Base-by-base conservation (phyloP, 2,329 filamentous ascomycete genomes). In the Fusarium heterosporum region DNA sequence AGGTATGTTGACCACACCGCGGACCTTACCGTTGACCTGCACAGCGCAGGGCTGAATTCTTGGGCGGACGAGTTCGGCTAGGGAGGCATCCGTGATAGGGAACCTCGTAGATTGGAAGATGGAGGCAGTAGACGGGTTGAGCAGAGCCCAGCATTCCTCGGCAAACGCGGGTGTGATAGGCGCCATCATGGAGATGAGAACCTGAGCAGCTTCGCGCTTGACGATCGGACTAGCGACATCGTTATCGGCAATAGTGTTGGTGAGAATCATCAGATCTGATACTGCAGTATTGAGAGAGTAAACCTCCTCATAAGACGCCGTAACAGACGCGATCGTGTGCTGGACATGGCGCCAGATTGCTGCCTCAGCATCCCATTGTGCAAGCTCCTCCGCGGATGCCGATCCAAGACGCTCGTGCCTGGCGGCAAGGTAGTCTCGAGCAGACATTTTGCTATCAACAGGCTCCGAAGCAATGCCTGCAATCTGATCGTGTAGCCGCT, bases 261-360 rank as follows among this genome's bases (percentile, higher is more conserved):
- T 94, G 16, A 97, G 83, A 40, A 86, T 88, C 85, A 93, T 97
- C 14, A 97, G 82, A 72, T 95, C 90, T 3, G 92, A 96, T 17
- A 97, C 85, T 10, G 92, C 84, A 1, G 93, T 96, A 79, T 97
- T 97, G 52, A 97, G 83, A 1, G 90, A 85, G 75, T 93, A 91
- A 1, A 93, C 88, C 49, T 86, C 85, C 22, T 89, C 84, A 72
- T 93, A 90, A 3, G 91, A 90, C 8, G 83, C 80, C 0, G 89
- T 91, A 55, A 94, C 87, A 8, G 85, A 90, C 5, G 77, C 74
- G 54, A 96, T 89, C 6, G 89, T 89, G 43, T 83, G 79, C 74
- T 96, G 91, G 2, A 90, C 86, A 14, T 85, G 80, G 26, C 89
- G 84, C 84, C 92, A 90, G 4, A 93, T 79, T 5, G 78, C 73